phyloP scores from a whole-genome alignment of 129 eudicot species.

The Flaveria bidentis region DNA sequence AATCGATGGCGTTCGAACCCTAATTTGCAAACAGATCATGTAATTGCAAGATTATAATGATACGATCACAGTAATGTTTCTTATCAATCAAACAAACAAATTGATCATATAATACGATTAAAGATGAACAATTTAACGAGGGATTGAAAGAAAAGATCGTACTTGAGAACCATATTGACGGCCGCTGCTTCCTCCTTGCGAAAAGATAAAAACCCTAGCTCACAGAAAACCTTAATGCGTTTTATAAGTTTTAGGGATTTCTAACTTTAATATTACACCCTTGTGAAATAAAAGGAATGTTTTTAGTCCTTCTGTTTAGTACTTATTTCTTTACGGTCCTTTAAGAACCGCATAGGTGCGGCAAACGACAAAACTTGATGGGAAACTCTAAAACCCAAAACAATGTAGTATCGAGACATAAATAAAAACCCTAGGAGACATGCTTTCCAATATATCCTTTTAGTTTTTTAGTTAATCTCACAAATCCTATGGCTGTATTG shows the following conservation, averaged over 20 bases:
- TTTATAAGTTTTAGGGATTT: not conserved
- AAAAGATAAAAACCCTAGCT: conserved; percentile 26
- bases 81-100: conserved; percentile 8
- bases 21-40: conserved; percentile 11
- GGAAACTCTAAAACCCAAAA: too few relatives aligned
- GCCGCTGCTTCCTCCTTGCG: conserved; percentile 25
- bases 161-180: conserved; percentile 40
- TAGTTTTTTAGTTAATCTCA: too few relatives aligned
- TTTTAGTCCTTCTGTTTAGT: not conserved
- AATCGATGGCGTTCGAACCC: conserved; percentile 2
- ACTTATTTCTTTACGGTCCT: not conserved
- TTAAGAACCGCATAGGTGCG: too few relatives aligned
- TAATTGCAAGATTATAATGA: not conserved
- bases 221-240: not conserved
- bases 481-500: too few relatives aligned
- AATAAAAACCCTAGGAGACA: too few relatives aligned
- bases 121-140: not conserved
- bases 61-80: not conserved
- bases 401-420: too few relatives aligned
- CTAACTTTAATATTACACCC: not conserved
- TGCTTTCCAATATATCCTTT: too few relatives aligned
- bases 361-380: too few relatives aligned
- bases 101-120: not conserved
- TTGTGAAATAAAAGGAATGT: not conserved
- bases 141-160: conserved; percentile 22